phyloP scores from a whole-genome alignment of 768 basidiomycete genomes.

The Lactarius trivialis region DNA sequence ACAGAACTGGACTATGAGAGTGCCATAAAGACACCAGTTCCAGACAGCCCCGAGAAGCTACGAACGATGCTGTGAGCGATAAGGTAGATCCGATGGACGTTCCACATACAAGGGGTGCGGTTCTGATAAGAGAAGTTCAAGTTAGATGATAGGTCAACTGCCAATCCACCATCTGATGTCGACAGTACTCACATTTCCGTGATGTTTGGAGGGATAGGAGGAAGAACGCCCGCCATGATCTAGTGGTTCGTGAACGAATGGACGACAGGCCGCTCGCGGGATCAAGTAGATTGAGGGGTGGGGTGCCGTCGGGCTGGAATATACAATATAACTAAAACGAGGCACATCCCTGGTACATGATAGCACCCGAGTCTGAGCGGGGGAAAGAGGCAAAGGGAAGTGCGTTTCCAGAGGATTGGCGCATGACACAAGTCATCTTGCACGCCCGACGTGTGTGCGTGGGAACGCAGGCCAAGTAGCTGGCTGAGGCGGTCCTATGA shows the following conservation, averaged over 20 bases:
- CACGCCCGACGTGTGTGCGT: background rate
- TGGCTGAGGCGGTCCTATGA: background rate
- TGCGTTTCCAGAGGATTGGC: background rate
- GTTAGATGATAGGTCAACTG: background rate
- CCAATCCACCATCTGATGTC: background rate
- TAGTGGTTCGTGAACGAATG: background rate
- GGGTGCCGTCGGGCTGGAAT: background rate
- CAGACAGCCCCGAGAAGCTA: constrained; percentile 15
- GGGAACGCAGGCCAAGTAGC: background rate
- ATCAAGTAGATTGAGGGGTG: too few relatives aligned
- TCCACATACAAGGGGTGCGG: background rate
- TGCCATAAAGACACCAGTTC: constrained; percentile 28
- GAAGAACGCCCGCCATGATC: background rate
- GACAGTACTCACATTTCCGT: background rate
- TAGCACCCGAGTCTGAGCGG: background rate
- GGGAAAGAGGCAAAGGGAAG: background rate
- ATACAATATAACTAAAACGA: background rate
- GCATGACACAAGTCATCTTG: background rate
- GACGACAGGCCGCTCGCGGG: background rate
- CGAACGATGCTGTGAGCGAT: background rate
- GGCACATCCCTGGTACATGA: background rate
- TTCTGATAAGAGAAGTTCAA: background rate
- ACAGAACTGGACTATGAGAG: constrained; percentile 29
- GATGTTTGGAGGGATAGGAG: background rate
- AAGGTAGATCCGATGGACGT: background rate